Evolutionary conservation across 306 rosid species (phyloP), one percentile per base, ranked within the genome.

Genomic region (Delonix regia): DNA sequence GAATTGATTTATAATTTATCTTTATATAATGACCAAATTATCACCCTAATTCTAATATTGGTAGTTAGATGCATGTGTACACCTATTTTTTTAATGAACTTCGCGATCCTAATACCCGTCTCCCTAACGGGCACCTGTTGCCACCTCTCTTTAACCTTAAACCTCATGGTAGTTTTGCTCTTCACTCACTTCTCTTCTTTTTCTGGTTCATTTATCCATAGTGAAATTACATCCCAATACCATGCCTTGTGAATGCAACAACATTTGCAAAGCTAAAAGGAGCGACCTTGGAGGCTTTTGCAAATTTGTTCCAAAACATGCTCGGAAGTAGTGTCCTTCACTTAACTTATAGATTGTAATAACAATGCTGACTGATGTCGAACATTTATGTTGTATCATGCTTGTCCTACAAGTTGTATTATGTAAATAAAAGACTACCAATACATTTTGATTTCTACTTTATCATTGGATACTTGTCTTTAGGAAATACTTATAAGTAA

Each of bases 71-170:
- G 93, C 90, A 14, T 84, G 85, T 39, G 16, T 82, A 63, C 96
- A 90, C 73, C 91, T 88, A 7, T 90, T 90, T 77, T 77, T 88
- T 90, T 22, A 79, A 90, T 67, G 91, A 90, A 56, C 93, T 90
- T 60, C 93, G 96, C 1, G 90, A 90, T 67, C 86, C 88, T 36
- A 88, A 55, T 62, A 41, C 88, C 16, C 93, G 86, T 39, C 93
- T 90, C 42, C 88, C 96, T 1, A 84, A 85, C 1, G 96, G 96
- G 16, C 90, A 88, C 19, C 87, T 86, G 33, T 63, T 90, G 83
- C 96, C 93, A 3, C 85, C 93, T 8, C 90, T 90, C 49, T 88
- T 90, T 84, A 90, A 88, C 85, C 88, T 88, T 78, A 90, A 84
- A 80, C 86, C 91, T 79, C 93, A 87, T 81, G 91, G 96, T 90